These are phyloP conservation scores for Pseudohalonectria lignicola DNA, from an alignment of 2,329 filamentous ascomycete genomes.

Conservation along the genomic window DNA sequence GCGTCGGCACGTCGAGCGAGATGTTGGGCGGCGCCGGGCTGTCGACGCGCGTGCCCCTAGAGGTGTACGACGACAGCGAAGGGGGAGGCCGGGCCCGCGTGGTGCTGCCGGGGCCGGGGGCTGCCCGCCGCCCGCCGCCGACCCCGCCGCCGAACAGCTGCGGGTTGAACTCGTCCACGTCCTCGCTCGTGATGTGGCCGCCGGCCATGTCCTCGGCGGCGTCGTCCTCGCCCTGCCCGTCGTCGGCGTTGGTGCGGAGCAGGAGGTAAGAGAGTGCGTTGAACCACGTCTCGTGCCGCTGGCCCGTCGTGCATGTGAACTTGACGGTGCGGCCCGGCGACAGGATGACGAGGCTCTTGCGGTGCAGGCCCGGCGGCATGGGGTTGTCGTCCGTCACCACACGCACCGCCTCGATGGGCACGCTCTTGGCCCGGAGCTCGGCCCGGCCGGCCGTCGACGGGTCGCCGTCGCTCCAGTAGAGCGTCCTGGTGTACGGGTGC, in stretches of 20 bases:
- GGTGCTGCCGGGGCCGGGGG: conserved; percentile 13
- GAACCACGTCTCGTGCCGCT: conserved; percentile 97
- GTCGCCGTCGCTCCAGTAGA: conserved; percentile 94
- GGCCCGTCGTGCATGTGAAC: conserved; percentile 87
- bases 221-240: conserved; percentile 50
- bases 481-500: conserved; percentile 87
- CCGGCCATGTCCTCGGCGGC: conserved; percentile 25
- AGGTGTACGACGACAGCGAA: conserved; percentile 74
- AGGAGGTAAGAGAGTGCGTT: conserved; percentile 92
- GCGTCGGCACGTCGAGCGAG: conserved; percentile 42
- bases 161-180: conserved; percentile 76
- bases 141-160: conserved; percentile 26
- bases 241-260: conserved; percentile 59
- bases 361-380: conserved; percentile 85
- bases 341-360: conserved; percentile 84
- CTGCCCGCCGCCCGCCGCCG: conserved; percentile 6
- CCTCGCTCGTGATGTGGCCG: conserved; percentile 46
- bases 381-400: conserved; percentile 93
- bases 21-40: conserved; percentile 40
- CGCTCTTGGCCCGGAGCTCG: conserved; percentile 75
- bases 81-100: conserved; percentile 42
- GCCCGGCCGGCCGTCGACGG: conserved; percentile 65
- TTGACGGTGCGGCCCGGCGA: conserved; percentile 84
- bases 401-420: conserved; percentile 84
- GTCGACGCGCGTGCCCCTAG: conserved; percentile 55